Evolutionary conservation across 139 green algal genomes (phyloP), one percentile per base, ranked within the genome.

Genomic region (Ettlia oleoabundans): DNA sequence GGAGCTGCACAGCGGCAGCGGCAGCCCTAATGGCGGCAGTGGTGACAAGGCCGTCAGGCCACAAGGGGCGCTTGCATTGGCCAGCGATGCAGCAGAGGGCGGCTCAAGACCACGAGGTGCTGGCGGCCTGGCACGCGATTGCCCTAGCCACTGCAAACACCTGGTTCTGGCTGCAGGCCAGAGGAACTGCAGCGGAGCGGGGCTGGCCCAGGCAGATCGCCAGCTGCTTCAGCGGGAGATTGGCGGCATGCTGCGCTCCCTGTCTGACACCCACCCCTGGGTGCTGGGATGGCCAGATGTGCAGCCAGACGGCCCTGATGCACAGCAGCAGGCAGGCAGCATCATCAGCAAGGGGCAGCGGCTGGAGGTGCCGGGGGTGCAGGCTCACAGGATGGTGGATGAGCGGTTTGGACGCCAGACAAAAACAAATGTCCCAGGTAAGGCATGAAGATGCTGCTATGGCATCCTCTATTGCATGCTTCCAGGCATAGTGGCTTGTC

Each of bases 341-440:
- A n/a, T n/a, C n/a, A n/a, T n/a, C n/a, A n/a, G n/a, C n/a, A n/a
- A n/a, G n/a, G n/a, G n/a, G n/a, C n/a, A n/a, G n/a, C n/a, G n/a
- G n/a, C n/a, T n/a, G n/a, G n/a, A n/a, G 47, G 13, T 58, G 47
- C 47, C 47, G 47, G 47, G 15, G 47, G 47, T 15, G 47, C 47
- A 58, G 47, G 13, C 15, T 10, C 47, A 58, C n/a, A n/a, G n/a
- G n/a, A n/a, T n/a, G n/a, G n/a, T 65, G 53, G 83, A 88, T 66
- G 22, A 77, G 55, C 1, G 64, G 2, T 69, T 72, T 4, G 47
- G 62, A 2, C 43, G 28, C 13, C 51, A 85, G 43, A 28, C 69
- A 22, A 37, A 10, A 10, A 19, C 32, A 9, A 88, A 88, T 41
- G 38, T 88, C 9, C 83, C 83, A 52, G 83, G 83, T 24, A 26